Evolutionary conservation across 768 basidiomycete genomes (phyloP).

Genomic region (Boletus rubroflammeus): DNA sequence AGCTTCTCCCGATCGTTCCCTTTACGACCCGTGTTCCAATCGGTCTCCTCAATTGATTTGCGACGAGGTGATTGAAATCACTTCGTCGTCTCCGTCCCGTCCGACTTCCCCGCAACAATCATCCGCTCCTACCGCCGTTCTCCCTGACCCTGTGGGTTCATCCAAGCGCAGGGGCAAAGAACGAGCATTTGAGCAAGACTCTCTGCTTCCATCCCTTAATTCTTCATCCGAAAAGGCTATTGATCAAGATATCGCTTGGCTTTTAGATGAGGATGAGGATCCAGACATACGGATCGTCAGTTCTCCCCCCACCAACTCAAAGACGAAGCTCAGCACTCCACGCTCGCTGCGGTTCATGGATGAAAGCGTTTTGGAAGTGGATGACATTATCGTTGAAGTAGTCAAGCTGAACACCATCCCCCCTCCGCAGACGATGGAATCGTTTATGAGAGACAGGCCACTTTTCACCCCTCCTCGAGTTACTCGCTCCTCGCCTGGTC

Average conservation of each 20-base stretch:
- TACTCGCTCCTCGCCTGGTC: constrained; percentile 18
- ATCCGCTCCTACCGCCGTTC: not conserved
- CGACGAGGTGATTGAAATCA: constrained; percentile 31
- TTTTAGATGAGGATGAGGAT: constrained; percentile 65
- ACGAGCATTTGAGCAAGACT: not conserved
- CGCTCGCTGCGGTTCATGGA: constrained; percentile 8
- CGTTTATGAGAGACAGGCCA: constrained; percentile 27
- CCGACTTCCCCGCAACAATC: constrained; percentile 13
- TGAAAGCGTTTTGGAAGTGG: constrained; percentile 17
- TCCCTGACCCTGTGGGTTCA: not conserved
- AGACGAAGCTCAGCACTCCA: constrained; percentile 4
- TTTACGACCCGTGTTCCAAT: not conserved
- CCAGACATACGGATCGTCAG: constrained; percentile 48
- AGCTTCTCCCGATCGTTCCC: constrained; percentile 15
- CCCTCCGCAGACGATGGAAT: constrained; percentile 5
- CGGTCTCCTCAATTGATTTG: constrained; percentile 23
- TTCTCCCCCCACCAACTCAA: constrained; percentile 42
- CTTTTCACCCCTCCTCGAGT: constrained; percentile 32
- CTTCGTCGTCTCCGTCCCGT: constrained; percentile 28
- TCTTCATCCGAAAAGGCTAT: not conserved
- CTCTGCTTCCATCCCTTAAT: not conserved
- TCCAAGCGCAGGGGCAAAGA: constrained; percentile 12
- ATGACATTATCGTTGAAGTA: constrained; percentile 14
- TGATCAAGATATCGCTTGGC: constrained; percentile 56
- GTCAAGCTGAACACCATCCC: constrained; percentile 18